Evolutionary conservation across 2,329 filamentous ascomycete genomes (phyloP).

Genomic region (Epichloe festucae): DNA sequence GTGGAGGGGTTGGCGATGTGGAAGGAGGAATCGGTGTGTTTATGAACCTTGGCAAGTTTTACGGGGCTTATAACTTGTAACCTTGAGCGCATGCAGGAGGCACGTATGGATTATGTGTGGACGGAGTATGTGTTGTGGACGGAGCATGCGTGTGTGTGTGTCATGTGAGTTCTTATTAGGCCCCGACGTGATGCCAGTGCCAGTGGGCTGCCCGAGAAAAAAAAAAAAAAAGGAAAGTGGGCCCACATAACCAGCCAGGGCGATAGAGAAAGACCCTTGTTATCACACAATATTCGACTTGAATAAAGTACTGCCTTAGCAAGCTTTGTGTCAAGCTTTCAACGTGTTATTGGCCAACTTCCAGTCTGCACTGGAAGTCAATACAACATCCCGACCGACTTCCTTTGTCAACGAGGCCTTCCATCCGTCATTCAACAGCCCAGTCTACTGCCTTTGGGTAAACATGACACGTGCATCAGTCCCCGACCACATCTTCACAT

Average conservation of each 20-base stretch:
- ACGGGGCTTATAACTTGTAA: not conserved
- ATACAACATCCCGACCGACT: too few species aligned
- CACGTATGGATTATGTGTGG: not conserved
- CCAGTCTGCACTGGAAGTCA: too few species aligned
- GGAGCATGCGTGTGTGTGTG: not conserved
- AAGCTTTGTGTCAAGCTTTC: too few species aligned
- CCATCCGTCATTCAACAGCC: not conserved
- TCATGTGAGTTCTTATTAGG: too few species aligned
- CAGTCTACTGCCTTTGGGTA: not conserved
- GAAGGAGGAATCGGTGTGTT: not conserved
- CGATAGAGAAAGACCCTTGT: not conserved
- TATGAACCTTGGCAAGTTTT: not conserved
- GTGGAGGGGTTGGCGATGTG: not conserved
- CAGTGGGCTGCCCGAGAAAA: not conserved
- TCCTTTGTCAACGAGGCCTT: not conserved
- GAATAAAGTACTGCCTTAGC: too few species aligned
- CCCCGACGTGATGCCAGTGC: too few species aligned
- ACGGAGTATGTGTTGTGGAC: too few species aligned
- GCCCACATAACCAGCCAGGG: not conserved
- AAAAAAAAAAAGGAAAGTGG: not conserved
- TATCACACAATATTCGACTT: too few species aligned
- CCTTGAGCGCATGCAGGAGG: not conserved
- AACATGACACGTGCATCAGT: constrained; percentile 8
- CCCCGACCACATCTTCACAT: constrained; percentile 10
- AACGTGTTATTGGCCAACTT: too few species aligned